phyloP scores from a whole-genome alignment of 139 green algal species.

The Raphidocelis subcapitata region DNA sequence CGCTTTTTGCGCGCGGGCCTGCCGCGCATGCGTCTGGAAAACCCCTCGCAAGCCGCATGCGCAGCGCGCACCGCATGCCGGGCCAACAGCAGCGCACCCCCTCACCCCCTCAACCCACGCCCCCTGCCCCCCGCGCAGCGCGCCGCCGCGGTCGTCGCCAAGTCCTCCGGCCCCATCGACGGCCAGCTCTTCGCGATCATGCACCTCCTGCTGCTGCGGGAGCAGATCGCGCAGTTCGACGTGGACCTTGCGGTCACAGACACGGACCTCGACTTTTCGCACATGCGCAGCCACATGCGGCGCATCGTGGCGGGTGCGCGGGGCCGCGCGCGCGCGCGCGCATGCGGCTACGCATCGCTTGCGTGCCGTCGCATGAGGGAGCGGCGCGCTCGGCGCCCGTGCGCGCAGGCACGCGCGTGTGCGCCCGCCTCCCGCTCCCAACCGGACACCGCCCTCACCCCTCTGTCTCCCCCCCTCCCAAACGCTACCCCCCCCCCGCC shows the following conservation, averaged over 20 bases:
- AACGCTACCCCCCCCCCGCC: too few relatives aligned
- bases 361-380: too few relatives aligned
- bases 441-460: not conserved
- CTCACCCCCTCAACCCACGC: too few relatives aligned
- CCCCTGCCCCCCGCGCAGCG: slow-evolving; percentile 8
- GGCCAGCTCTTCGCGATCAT: slow-evolving; percentile 93
- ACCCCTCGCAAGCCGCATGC: too few relatives aligned
- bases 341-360: too few relatives aligned
- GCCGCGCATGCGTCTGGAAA: too few relatives aligned
- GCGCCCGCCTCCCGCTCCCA: too few relatives aligned
- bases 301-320: slow-evolving; percentile 59
- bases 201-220: slow-evolving; percentile 91
- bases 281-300: slow-evolving; percentile 88
- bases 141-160: slow-evolving; percentile 34
- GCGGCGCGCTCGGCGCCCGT: not conserved
- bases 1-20: too few relatives aligned
- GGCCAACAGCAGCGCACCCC: too few relatives aligned
- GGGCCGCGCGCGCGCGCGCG: not conserved
- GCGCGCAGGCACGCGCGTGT: not conserved
- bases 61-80: too few relatives aligned
- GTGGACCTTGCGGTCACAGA: slow-evolving; percentile 81
- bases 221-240: slow-evolving; percentile 91
- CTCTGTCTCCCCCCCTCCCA: too few relatives aligned
- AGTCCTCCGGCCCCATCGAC: slow-evolving; percentile 56
- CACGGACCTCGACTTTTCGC: slow-evolving; percentile 90